Conservation (phyloP, 2,329 filamentous ascomycete genomes). For the Botryotinia calthae region DNA sequence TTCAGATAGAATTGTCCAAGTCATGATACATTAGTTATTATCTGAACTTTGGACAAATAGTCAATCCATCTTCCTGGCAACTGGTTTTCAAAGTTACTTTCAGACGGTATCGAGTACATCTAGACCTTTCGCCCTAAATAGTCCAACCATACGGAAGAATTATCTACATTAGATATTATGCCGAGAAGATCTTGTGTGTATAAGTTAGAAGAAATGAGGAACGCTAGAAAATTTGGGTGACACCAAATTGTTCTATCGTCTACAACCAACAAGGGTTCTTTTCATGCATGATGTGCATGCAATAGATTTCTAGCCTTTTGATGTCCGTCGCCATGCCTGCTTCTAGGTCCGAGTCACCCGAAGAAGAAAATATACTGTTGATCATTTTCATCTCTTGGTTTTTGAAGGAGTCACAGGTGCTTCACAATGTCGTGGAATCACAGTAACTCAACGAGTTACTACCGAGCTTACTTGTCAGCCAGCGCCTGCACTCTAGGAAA, state of each 20-base stretch:
- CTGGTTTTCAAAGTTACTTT: conserved; percentile 1
- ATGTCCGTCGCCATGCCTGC: neutral
- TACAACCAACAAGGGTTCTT: neutral
- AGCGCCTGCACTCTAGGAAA: conserved; percentile 4
- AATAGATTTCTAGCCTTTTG: conserved; percentile 3
- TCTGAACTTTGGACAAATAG: neutral
- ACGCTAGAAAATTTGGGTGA: neutral
- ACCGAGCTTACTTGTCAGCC: conserved; percentile 7
- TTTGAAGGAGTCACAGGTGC: conserved; percentile 9
- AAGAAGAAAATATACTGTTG: conserved; percentile 10
- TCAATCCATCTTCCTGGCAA: conserved; percentile 6
- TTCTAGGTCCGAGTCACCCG: conserved; percentile 10
- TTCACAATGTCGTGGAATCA: neutral
- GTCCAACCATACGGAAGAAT: conserved; percentile 6
- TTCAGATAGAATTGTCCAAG: neutral
- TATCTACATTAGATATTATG: neutral
- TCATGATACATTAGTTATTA: neutral
- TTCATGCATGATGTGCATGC: conserved; percentile 1
- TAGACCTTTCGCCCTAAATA: neutral
- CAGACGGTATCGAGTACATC: neutral
- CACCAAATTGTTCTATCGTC: neutral
- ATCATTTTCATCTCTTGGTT: conserved; percentile 8
- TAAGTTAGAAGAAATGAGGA: neutral
- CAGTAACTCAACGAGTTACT: conserved; percentile 1
- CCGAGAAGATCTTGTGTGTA: conserved; percentile 5